Evolutionary conservation across 768 basidiomycete species (phyloP).

Genomic region (Auricularia sp.): DNA sequence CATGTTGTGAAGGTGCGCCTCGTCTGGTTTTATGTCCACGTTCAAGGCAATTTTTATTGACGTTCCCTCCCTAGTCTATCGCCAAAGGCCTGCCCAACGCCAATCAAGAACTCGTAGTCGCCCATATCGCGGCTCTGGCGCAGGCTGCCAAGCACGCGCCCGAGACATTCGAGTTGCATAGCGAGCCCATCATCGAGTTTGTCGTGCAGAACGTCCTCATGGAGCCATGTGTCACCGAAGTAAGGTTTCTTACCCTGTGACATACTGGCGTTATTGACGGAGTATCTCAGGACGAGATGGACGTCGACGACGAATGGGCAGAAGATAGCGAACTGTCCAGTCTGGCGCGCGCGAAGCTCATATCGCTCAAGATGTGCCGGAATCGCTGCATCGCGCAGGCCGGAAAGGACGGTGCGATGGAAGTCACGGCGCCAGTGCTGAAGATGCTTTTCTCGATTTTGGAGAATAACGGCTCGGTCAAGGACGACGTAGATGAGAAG

Average conservation of each 20-base stretch:
- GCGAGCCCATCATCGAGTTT: constrained; percentile 63
- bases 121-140: constrained; percentile 60
- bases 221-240: constrained; percentile 39
- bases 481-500: constrained; percentile 37
- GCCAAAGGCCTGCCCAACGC: constrained; percentile 39
- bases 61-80: constrained; percentile 38
- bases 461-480: constrained; percentile 54
- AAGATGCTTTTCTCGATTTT: constrained; percentile 69
- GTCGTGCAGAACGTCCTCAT: constrained; percentile 63
- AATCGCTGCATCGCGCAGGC: constrained; percentile 71
- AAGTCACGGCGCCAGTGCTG: constrained; percentile 65
- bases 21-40: neutral
- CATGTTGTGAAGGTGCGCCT: constrained; percentile 51
- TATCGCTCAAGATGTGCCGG: constrained; percentile 70
- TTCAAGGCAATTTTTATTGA: neutral
- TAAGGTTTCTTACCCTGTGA: constrained; percentile 22
- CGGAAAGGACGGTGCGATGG: constrained; percentile 43
- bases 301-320: constrained; percentile 60
- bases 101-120: constrained; percentile 43
- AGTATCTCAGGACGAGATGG: constrained; percentile 45
- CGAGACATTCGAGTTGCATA: constrained; percentile 67
- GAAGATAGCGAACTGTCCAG: constrained; percentile 52
- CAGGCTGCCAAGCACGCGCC: constrained; percentile 64
- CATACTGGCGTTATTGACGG: neutral
- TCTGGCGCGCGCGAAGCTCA: constrained; percentile 57